Percentiles rank a stretch among this genome's conserved stretches.
Conservation (phyloP, 305 asterid species). For the Vinca major region DNA sequence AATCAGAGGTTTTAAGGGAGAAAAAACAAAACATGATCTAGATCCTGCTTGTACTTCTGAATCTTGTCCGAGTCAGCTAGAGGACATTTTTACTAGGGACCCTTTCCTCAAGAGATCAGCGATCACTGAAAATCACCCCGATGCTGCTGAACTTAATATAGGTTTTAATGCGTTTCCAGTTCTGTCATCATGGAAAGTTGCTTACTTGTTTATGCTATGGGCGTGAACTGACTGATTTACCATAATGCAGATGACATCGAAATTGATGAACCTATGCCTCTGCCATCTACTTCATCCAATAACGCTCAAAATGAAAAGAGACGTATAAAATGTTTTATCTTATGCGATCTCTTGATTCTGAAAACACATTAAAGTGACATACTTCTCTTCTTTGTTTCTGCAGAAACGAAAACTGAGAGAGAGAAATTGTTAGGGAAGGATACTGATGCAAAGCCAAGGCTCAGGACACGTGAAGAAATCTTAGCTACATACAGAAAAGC, state of each 20-base stretch:
- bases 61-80: constrained; percentile 47
- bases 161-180: constrained; percentile 33
- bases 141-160: constrained; percentile 56
- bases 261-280: constrained; percentile 63
- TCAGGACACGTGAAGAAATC: constrained; percentile 75
- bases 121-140: constrained; percentile 26
- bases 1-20: constrained; percentile 60
- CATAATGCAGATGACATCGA: constrained; percentile 62
- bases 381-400: constrained; percentile 18
- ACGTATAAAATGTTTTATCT: constrained; percentile 30
- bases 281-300: constrained; percentile 39
- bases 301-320: constrained; percentile 31
- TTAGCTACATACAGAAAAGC: constrained; percentile 74
- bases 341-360: constrained; percentile 12
- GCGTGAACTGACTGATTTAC: constrained; percentile 17
- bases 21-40: constrained; percentile 32
- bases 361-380: constrained; percentile 13
- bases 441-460: constrained; percentile 50
- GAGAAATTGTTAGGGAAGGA: constrained; percentile 45
- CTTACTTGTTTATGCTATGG: constrained; percentile 18
- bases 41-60: constrained; percentile 26
- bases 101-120: constrained; percentile 35
- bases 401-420: constrained; percentile 52
- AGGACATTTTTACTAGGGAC: constrained; percentile 44
- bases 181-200: constrained; percentile 9